phyloP scores from a whole-genome alignment of 352 stramenopile genomes.

The Phytophthora fragariaefolia region DNA sequence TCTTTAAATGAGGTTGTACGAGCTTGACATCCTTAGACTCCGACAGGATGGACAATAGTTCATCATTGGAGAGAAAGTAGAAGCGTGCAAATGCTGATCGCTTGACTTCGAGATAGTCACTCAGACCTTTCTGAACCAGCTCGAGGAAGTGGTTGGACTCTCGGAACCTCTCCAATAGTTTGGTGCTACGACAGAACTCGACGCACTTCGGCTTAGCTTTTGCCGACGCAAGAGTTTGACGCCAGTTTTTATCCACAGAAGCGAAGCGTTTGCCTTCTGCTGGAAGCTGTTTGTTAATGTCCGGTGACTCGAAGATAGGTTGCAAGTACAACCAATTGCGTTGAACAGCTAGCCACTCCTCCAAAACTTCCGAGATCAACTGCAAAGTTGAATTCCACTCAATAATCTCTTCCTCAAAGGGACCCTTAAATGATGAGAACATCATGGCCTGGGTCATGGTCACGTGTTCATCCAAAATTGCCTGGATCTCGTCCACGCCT shows the following conservation, averaged over 20 bases:
- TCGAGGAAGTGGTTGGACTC: constrained; percentile 96
- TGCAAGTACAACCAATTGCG: constrained; percentile 96
- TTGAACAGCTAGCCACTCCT: constrained; percentile 96
- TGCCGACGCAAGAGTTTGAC: constrained; percentile 86
- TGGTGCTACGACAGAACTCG: constrained; percentile 93
- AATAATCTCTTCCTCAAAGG: constrained; percentile 94
- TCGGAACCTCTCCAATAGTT: constrained; percentile 93
- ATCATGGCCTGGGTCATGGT: constrained; percentile 97
- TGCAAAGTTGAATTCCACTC: constrained; percentile 93
- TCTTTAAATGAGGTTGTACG: constrained; percentile 94
- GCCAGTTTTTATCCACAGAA: constrained; percentile 96
- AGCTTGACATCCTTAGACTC: constrained; percentile 94
- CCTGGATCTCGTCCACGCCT: constrained; percentile 94
- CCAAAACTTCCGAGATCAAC: constrained; percentile 93
- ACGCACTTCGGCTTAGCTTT: constrained; percentile 91
- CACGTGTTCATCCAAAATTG: constrained; percentile 95
- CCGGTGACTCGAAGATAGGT: constrained; percentile 95
- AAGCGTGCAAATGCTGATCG: constrained; percentile 92
- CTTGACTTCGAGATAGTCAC: constrained; percentile 94
- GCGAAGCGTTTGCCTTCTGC: constrained; percentile 94
- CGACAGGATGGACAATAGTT: constrained; percentile 93
- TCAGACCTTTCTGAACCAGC: constrained; percentile 92
- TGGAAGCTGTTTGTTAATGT: constrained; percentile 97
- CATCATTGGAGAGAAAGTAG: constrained; percentile 95
- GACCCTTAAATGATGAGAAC: constrained; percentile 96